Evolutionary conservation across 106 monocot genomes (phyloP), one percentile per base, ranked within the genome.

Genomic region (Phalaenopsis equestris): DNA sequence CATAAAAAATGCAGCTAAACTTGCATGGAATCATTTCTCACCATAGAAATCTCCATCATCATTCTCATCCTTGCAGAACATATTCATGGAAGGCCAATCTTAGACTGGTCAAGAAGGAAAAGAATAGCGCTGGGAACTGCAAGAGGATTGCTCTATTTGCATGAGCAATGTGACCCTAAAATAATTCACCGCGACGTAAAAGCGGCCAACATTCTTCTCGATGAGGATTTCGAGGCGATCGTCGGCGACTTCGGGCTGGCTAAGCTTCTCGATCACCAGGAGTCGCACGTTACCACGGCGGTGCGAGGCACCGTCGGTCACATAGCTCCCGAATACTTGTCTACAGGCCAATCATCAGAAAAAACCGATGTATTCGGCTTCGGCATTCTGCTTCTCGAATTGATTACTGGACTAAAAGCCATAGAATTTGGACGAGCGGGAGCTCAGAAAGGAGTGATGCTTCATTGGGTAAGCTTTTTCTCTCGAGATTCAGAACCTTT

Each of bases 351-450:
- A 78, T 97, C 97, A 75, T 97, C 94, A 8, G 94, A 97, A 75
- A 97, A 97, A 82, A 97, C 97, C 1, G 94, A 97, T 89, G 97
- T 97, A 36, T 97, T 97, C 83, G 94, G 97, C 49, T 97, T 89
- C 78, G 94, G 97, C 55, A 89, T 97, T 43, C 76, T 97, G 70
- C 70, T 97, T 36, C 92, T 97, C 24, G 97, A 97, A 87, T 83
- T 97, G 79, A 90, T 94, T 76, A 92, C 97, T 8, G 97, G 97
- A 67, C 97, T 92, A 72, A 94, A 89, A 77, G 97, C 97, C 65
- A 49, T 97, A 39, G 92, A 97, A 85, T 90, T 97, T 79, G 94
- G 94, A 67, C 70, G 90, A 7, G 45, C 81, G 15, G 87, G 89
- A 9, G 90, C 85, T 23, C 92, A 92, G 80, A 97, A 97, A 82